These are phyloP conservation scores for Penicillium goetzii DNA, from an alignment of 495 filamentous ascomycete genomes.

Conservation along the genomic window DNA sequence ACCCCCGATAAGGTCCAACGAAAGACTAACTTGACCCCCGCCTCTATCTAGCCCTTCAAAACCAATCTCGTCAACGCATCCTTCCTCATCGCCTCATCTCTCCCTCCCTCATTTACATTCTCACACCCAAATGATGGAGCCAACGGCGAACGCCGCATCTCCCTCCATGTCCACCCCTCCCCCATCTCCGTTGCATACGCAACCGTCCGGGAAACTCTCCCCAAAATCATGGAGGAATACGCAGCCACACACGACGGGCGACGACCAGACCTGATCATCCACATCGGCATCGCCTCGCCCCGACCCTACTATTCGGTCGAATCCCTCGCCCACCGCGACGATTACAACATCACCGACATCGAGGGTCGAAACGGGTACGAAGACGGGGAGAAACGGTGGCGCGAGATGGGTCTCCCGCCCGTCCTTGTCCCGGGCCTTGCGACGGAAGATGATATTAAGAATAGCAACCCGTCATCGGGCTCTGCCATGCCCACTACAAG, in stretches of 20 bases:
- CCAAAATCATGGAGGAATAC: conserved; percentile 53
- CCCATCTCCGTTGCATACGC: conserved; percentile 72
- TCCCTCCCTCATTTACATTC: conserved; percentile 38
- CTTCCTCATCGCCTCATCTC: conserved; percentile 66
- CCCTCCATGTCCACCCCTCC: conserved; percentile 65
- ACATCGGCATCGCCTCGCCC: conserved; percentile 81
- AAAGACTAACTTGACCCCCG: neutral
- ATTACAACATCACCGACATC: conserved; percentile 72
- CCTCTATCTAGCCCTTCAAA: conserved; percentile 62
- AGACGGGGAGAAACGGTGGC: conserved; percentile 54
- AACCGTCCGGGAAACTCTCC: conserved; percentile 63
- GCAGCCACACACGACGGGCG: conserved; percentile 41
- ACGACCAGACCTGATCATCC: conserved; percentile 67
- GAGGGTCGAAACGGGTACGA: conserved; percentile 60
- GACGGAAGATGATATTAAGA: conserved; percentile 6
- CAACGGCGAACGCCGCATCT: conserved; percentile 54
- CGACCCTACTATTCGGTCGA: conserved; percentile 72
- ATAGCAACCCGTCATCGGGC: neutral
- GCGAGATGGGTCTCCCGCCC: conserved; percentile 43
- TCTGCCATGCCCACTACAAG: neutral
- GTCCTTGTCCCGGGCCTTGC: conserved; percentile 38
- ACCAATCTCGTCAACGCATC: conserved; percentile 70
- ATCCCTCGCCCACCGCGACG: conserved; percentile 69
- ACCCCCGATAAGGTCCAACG: neutral
- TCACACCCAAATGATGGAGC: conserved; percentile 26